Base-by-base conservation (phyloP, 768 basidiomycete species). In the Cystobasidium onofrii region DNA sequence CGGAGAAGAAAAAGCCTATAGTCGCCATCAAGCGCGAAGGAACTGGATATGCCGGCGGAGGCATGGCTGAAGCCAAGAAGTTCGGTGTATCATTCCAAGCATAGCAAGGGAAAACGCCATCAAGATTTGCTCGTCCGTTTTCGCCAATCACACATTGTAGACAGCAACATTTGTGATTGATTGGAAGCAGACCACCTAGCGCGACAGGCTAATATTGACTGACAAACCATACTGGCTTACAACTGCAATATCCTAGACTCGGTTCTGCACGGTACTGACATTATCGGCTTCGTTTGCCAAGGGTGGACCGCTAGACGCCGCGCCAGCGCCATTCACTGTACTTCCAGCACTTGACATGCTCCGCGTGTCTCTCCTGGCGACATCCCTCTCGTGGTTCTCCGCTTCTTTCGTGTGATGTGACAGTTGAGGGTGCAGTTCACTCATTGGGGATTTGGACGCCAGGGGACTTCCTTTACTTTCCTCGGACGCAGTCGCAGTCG, bases 1-100 rank as follows among this genome's bases (percentile, higher is more conserved):
- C 88, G 36, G 85, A 86, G 77, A 91, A 92, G 65, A 46, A 41
- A 55, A 62, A 50, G 43, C 65, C 60, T n/a, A 34, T 33, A 25
- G 46, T n/a, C 69, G 64, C 55, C 86, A 96, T 60, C 88, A 91
- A 88, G 79, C 86, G 94, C 75, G 96, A 99, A 86, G 96, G 94
- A 29, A 97, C 94, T 12, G 93, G 94, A 0, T 97, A 90, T 79
- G 92, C 94, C 9, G 90, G 90, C 66, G 93, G 94, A n/a, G 94
- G 94, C 6, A 81, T 92, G 76, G 91, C 92, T n/a, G 91, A 95
- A 82, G 89, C 90, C 0, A 88, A 86, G 43, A 89, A 86, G 80
- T 84, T 83, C 33, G 92, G 91, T 1, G 82, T 91, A 15, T 89
- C 91, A 0, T 95, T 97, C 83, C 91, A 94, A 79, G 69, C 69